Percentiles rank a stretch among this genome's conserved stretches.
Conservation (phyloP, 768 basidiomycete species). For the Xanthoconium stramineum region DNA sequence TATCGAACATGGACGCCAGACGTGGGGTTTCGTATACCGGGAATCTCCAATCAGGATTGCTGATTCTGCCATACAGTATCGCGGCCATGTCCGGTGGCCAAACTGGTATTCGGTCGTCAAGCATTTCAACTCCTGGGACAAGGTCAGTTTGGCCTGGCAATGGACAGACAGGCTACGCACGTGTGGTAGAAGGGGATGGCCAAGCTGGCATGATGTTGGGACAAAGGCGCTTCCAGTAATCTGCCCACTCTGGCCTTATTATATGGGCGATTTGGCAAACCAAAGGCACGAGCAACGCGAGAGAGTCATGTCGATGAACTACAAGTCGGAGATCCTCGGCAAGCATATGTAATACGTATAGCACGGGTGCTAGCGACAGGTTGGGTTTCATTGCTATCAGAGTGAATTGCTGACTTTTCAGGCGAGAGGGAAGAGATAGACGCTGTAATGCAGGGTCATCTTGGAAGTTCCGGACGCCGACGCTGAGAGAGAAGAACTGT, state of each 20-base stretch:
- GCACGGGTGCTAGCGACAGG: constrained; percentile 50
- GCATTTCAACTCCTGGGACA: constrained; percentile 38
- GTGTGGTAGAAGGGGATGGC: constrained; percentile 46
- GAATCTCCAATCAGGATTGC: constrained; percentile 67
- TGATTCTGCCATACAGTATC: constrained; percentile 54
- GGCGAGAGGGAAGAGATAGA: constrained; percentile 37
- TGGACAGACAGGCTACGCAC: constrained; percentile 5
- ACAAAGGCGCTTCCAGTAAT: constrained; percentile 86
- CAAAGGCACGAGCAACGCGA: constrained; percentile 57
- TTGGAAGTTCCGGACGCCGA: constrained; percentile 45
- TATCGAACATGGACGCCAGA: constrained; percentile 47
- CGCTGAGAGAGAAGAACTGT: constrained; percentile 38
- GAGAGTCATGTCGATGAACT: constrained; percentile 50
- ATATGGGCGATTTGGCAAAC: constrained; percentile 60
- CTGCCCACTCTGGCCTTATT: constrained; percentile 82
- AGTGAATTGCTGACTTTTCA: constrained; percentile 27
- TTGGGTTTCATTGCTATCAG: constrained; percentile 35
- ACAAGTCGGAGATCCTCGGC: constrained; percentile 66
- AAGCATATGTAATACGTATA: constrained; percentile 77
- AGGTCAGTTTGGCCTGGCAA: constrained; percentile 8
- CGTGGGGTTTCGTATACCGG: constrained; percentile 44
- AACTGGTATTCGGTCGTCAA: constrained; percentile 71
- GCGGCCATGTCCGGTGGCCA: constrained; percentile 78
- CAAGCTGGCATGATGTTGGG: constrained; percentile 60
- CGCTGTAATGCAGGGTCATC: constrained; percentile 58